These are phyloP conservation scores for Cetradonia linearis DNA, from an alignment of 495 filamentous ascomycete genomes.

Conservation along the genomic window DNA sequence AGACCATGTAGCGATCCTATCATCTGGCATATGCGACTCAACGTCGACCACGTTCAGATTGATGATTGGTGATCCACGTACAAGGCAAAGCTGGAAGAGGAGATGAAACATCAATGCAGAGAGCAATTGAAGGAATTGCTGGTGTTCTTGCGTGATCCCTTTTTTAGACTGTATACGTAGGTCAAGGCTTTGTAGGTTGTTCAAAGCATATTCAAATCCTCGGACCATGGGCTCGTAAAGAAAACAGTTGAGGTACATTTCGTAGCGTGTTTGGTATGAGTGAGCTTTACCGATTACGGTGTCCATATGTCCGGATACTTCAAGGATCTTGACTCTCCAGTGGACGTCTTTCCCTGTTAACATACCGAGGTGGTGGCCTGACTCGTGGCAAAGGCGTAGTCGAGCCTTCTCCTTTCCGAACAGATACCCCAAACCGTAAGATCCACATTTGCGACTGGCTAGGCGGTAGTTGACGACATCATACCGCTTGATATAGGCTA, in stretches of 20 bases:
- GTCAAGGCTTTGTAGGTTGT: not conserved
- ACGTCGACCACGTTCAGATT: not conserved
- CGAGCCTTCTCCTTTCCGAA: not conserved
- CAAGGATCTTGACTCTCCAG: not conserved
- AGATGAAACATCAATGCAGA: not conserved
- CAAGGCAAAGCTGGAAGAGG: not conserved
- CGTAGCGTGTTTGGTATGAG: not conserved
- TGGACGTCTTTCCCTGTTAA: not conserved
- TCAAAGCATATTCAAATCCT: not conserved
- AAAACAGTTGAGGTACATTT: not conserved
- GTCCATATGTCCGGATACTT: not conserved
- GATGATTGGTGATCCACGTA: not conserved
- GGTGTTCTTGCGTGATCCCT: too few species aligned
- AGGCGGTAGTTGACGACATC: not conserved
- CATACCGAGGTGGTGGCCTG: not conserved
- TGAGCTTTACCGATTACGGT: too few species aligned
- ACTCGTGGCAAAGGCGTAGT: not conserved
- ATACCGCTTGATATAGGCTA: not conserved
- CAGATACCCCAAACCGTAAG: not conserved
- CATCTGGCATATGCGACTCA: not conserved
- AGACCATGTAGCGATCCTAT: not conserved
- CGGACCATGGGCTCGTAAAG: not conserved
- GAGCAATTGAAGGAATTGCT: not conserved
- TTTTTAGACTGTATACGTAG: not conserved
- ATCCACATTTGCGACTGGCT: not conserved